Percentiles rank a stretch among this genome's conserved stretches.
Evolutionary conservation across 345 rosid species (phyloP).

Genomic region (Moricandia moricandioides): DNA sequence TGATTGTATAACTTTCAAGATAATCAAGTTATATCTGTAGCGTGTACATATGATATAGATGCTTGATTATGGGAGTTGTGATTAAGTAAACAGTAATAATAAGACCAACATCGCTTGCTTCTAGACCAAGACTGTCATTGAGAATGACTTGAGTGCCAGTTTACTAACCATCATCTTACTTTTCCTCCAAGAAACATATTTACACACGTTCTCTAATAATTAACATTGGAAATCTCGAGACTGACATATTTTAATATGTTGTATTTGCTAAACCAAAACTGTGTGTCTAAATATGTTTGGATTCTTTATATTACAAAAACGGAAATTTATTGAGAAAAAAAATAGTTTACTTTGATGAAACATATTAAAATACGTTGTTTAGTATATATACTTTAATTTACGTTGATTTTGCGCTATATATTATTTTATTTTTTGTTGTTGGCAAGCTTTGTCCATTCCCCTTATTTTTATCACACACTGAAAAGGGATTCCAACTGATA

Average conservation of each 20-base stretch:
- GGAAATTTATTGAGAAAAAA: background rate
- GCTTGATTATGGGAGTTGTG: conserved; percentile 2
- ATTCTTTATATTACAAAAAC: background rate
- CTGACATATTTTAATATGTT: background rate
- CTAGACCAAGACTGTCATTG: conserved; percentile 30
- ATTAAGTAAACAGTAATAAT: conserved; percentile 25
- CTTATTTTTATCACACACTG: too few species aligned
- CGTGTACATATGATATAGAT: background rate
- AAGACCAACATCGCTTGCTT: conserved; percentile 41
- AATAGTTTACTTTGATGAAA: background rate
- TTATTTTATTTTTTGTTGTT: too few species aligned
- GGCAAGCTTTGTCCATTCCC: too few species aligned
- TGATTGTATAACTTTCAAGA: background rate
- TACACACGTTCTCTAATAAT: conserved; percentile 31
- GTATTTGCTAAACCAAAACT: background rate
- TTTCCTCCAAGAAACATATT: conserved; percentile 21
- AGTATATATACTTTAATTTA: too few species aligned
- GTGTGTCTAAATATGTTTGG: background rate
- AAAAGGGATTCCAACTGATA: too few species aligned
- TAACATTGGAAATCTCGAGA: conserved; percentile 14
- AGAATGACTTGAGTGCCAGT: conserved; percentile 28
- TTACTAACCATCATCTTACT: conserved; percentile 31
- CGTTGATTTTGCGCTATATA: too few species aligned
- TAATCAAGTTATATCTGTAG: background rate
- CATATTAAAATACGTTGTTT: too few species aligned